phyloP scores from a whole-genome alignment of 192 early-diverging fungal genomes.

The Coemansia biformis region DNA sequence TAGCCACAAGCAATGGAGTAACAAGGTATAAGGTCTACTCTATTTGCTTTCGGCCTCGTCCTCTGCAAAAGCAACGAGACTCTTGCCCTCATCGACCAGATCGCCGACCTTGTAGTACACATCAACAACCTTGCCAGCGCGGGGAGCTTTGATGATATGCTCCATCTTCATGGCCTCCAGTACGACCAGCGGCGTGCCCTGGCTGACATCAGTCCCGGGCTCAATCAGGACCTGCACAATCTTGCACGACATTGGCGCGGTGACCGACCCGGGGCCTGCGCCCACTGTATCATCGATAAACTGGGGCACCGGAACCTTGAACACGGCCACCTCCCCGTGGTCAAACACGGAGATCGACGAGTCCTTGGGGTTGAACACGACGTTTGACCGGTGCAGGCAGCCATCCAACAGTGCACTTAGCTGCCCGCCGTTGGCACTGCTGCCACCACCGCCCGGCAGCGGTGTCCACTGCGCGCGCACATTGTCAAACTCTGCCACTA shows the following conservation, averaged over 20 bases:
- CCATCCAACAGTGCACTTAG: slow-evolving; percentile 60
- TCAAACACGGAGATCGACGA: slow-evolving; percentile 57
- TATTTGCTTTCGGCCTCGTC: slow-evolving; percentile 2
- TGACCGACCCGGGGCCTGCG: slow-evolving; percentile 58
- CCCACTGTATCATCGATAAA: slow-evolving; percentile 50
- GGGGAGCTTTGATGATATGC: slow-evolving; percentile 82
- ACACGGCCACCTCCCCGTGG: slow-evolving; percentile 38
- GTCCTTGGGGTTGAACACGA: slow-evolving; percentile 58
- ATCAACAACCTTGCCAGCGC: slow-evolving; percentile 62
- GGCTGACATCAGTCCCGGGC: slow-evolving; percentile 71
- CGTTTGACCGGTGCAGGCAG: slow-evolving; percentile 55
- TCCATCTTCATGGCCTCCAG: slow-evolving; percentile 99
- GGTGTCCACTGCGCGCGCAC: slow-evolving; percentile 24
- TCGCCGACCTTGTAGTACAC: slow-evolving; percentile 83
- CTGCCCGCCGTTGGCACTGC: slow-evolving; percentile 44
- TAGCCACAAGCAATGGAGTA: no score
- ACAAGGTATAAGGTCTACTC: no score
- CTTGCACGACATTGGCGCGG: slow-evolving; percentile 96
- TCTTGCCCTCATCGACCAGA: slow-evolving; percentile 80
- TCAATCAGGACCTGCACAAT: slow-evolving; percentile 78
- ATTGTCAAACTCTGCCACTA: slow-evolving; percentile 7
- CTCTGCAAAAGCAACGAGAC: slow-evolving; percentile 68
- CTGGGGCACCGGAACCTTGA: slow-evolving; percentile 55
- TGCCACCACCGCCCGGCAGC: slow-evolving; percentile 17
- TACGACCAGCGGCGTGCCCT: slow-evolving; percentile 75